These are phyloP conservation scores for Pyronema omphalodes DNA, from an alignment of 495 filamentous ascomycete species.

Conservation along the genomic window DNA sequence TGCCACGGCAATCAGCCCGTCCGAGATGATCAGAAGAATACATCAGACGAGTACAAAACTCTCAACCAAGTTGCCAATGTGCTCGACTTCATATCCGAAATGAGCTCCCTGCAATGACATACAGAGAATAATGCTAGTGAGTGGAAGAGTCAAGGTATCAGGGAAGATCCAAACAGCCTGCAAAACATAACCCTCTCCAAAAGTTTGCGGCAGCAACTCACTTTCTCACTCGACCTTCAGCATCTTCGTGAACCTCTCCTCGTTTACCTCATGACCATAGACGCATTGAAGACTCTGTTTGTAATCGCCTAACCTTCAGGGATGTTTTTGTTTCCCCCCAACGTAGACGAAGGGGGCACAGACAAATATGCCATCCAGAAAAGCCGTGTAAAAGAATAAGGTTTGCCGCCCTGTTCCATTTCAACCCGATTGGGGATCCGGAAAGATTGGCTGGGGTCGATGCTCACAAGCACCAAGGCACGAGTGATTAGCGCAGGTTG, in stretches of 20 bases:
- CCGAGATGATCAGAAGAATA: neutral
- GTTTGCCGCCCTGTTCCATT: slow-evolving; percentile 7
- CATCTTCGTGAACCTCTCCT: neutral
- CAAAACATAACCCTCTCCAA: neutral
- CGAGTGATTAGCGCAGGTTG: slow-evolving; percentile 19
- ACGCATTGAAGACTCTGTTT: slow-evolving; percentile 17
- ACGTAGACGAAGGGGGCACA: slow-evolving; percentile 15
- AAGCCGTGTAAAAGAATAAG: slow-evolving; percentile 15
- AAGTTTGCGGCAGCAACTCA: neutral
- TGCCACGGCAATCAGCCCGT: neutral
- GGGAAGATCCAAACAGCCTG: neutral
- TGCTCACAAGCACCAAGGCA: slow-evolving; percentile 9
- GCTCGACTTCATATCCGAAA: neutral
- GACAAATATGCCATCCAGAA: slow-evolving; percentile 23
- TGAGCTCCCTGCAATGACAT: neutral
- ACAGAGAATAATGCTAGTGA: neutral
- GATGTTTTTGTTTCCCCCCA: slow-evolving; percentile 21
- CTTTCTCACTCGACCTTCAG: neutral
- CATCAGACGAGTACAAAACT: slow-evolving; percentile 22
- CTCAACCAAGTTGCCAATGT: slow-evolving; percentile 12
- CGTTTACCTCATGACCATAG: neutral
- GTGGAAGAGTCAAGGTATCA: neutral
- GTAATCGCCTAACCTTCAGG: slow-evolving; percentile 23
- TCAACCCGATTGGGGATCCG: neutral
- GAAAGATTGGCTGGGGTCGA: slow-evolving; percentile 7